Base-by-base conservation (phyloP, 768 basidiomycete genomes). In the Amyloporia xantha region DNA sequence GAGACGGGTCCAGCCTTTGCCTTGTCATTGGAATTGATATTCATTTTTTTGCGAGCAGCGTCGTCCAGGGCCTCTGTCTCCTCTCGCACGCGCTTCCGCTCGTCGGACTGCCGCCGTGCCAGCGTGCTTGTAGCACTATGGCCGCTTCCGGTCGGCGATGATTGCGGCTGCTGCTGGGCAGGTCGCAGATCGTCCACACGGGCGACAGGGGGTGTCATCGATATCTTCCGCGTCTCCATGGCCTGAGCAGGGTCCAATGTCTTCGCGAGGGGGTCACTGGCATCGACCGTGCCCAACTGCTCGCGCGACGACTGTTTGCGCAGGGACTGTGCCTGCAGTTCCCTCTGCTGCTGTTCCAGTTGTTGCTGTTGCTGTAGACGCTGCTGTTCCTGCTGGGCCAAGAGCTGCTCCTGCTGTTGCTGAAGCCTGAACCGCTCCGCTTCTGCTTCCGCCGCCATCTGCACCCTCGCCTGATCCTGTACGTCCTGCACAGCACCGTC, bases 161-260 rank as follows among this genome's bases (percentile, higher is more conserved):
- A 36, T 51, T 61, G 56, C 13, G 41, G 33, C 20, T 53, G 50
- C 12, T 49, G 41, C 28, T n/a, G 19, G 50, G 41, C 9, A 24
- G 47, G 44, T 13, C 41, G 57, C 25, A 68, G 72, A 25, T 66
- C 73, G 13, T 61, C 59, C 15, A 79, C 79, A 13, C 85, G 82
- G 10, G 81, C 86, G 19, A 94, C 80, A 1, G 76, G 71, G 1
- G 92, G 92, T 0, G 91, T 94, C 49, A 78, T 81, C 9, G 81
- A 84, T 47, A 92, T 70, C 55, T 87, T 83, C 47, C 77, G 77
- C 5, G 91, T 92, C 60, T 89, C 92, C 1, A 70, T 77, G 5
- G 69, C 78, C 44, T 86, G 79, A 1, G 78, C 74, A 12, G 84
- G 84, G 64, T 92, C 91, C 51, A 82, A 66, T 21, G 68, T 59